phyloP scores from a whole-genome alignment of 2,329 filamentous ascomycete genomes.

The Dactylonectria macrodidyma region DNA sequence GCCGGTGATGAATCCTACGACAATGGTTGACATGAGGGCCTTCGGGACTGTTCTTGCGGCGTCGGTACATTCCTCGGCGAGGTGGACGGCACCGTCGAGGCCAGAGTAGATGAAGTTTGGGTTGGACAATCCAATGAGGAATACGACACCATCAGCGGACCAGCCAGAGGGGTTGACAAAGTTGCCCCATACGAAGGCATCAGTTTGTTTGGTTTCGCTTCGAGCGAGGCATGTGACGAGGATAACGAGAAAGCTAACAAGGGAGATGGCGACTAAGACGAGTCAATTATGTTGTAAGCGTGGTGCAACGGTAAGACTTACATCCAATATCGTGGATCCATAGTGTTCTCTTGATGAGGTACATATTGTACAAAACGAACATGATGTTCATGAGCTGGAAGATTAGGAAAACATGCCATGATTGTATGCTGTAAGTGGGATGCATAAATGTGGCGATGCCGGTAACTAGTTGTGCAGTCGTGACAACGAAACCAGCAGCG shows the following conservation, averaged over 20 bases:
- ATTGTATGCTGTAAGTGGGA: conserved; percentile 5
- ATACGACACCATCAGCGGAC: conserved; percentile 50
- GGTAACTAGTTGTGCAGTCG: conserved; percentile 26
- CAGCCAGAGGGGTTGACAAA: conserved; percentile 50
- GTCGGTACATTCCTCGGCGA: conserved; percentile 55
- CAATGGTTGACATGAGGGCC: conserved; percentile 51
- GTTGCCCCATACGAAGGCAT: conserved; percentile 48
- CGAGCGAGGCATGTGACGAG: conserved; percentile 30
- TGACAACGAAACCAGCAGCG: conserved; percentile 24
- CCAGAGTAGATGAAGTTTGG: conserved; percentile 56
- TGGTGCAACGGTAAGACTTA: conserved; percentile 2
- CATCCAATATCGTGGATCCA: conserved; percentile 34
- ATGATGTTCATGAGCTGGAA: conserved; percentile 30
- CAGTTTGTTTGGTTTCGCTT: conserved; percentile 16
- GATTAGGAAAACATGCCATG: conserved; percentile 32
- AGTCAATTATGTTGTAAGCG: not conserved
- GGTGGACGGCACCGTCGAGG: conserved; percentile 54
- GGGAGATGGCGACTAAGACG: conserved; percentile 23
- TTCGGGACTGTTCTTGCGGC: conserved; percentile 50
- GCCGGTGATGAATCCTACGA: conserved; percentile 52
- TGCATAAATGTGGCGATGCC: conserved; percentile 22
- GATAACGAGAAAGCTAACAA: conserved; percentile 28
- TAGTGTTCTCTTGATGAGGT: conserved; percentile 28
- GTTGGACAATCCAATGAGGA: conserved; percentile 56
- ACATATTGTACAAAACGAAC: conserved; percentile 26